Percentiles rank a stretch among this genome's conserved stretches.
phyloP scores from a whole-genome alignment of 2,329 filamentous ascomycete species.

The Ophiosphaerella herpotricha region DNA sequence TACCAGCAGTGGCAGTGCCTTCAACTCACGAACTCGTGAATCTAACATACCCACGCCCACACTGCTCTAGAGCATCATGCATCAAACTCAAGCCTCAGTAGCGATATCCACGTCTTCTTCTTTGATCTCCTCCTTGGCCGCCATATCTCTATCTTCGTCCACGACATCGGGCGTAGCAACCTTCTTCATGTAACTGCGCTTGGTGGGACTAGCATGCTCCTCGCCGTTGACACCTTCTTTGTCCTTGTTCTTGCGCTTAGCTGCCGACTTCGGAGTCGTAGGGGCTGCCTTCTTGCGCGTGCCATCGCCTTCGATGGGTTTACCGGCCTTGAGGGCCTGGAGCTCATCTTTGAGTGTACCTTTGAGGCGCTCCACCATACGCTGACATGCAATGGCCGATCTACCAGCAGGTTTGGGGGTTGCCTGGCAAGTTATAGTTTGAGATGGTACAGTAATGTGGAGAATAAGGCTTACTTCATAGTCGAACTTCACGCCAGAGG shows the following conservation, averaged over 20 bases:
- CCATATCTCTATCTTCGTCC: conserved; percentile 1
- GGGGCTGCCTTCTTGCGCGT: not conserved
- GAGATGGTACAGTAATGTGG: not conserved
- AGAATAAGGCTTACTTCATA: conserved; percentile 5
- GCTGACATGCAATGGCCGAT: conserved; percentile 24
- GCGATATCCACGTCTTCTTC: not conserved
- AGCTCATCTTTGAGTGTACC: conserved; percentile 19
- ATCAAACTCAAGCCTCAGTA: not conserved
- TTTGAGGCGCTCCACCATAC: conserved; percentile 27
- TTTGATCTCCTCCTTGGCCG: conserved; percentile 4
- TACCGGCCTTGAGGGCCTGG: conserved; percentile 15
- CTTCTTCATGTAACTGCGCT: conserved; percentile 11
- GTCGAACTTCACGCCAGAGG: conserved; percentile 12
- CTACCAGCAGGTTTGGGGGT: conserved; percentile 21
- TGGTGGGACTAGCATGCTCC: conserved; percentile 12
- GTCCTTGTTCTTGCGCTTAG: conserved; percentile 17
- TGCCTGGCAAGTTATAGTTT: conserved; percentile 7
- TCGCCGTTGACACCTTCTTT: not conserved
- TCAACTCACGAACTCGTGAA: too few species aligned
- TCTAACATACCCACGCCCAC: too few species aligned
- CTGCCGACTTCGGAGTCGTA: conserved; percentile 2
- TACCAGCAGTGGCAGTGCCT: too few species aligned
- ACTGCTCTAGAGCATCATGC: too few species aligned
- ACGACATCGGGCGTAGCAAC: not conserved
- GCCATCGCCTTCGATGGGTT: conserved; percentile 1